A percentile compares a stretch with the other conserved stretches of the same genome.
Evolutionary conservation across 1,284 basidiomycete genomes (phyloP).

Genomic region (Apiotrichum veenhuisii): DNA sequence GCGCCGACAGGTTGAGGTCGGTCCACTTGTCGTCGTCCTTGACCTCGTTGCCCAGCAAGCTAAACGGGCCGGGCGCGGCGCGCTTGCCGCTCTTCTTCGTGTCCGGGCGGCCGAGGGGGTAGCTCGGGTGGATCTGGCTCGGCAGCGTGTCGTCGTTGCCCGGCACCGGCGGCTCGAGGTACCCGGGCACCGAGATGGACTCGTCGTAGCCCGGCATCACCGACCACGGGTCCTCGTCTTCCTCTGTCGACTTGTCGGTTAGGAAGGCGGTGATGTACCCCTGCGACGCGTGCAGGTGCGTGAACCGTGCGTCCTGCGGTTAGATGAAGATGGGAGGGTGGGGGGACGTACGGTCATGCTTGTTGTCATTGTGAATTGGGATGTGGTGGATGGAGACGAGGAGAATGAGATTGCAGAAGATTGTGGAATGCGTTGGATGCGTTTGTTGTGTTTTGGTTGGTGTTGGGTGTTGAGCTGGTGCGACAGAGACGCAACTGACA

Average conservation of each 20-base stretch:
- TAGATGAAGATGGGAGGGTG: not conserved
- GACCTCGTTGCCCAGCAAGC: not conserved
- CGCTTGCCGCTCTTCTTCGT: not conserved
- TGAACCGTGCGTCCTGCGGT: constrained; percentile 43
- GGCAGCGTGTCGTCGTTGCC: constrained; percentile 46
- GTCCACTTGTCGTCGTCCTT: constrained; percentile 26
- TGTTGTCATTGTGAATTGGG: constrained; percentile 23
- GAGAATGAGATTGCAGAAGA: not conserved
- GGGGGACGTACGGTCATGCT: constrained; percentile 24
- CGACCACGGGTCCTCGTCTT: constrained; percentile 29
- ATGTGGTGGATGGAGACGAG: not conserved
- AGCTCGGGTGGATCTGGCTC: constrained; percentile 38
- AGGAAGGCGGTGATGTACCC: constrained; percentile 33
- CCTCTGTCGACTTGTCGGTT: constrained; percentile 40
- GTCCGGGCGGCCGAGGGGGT: constrained; percentile 38
- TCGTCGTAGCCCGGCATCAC: constrained; percentile 48
- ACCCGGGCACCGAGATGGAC: constrained; percentile 24
- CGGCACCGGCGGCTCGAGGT: constrained; percentile 32
- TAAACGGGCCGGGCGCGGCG: constrained; percentile 10
- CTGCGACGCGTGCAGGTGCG: constrained; percentile 39
- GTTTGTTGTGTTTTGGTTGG: too few relatives aligned
- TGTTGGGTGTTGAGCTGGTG: not conserved
- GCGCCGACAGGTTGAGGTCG: constrained; percentile 32
- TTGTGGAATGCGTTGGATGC: not conserved
- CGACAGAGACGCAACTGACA: too few relatives aligned